phyloP scores from a whole-genome alignment of 495 filamentous ascomycete genomes.

The Margaritispora aquatica region DNA sequence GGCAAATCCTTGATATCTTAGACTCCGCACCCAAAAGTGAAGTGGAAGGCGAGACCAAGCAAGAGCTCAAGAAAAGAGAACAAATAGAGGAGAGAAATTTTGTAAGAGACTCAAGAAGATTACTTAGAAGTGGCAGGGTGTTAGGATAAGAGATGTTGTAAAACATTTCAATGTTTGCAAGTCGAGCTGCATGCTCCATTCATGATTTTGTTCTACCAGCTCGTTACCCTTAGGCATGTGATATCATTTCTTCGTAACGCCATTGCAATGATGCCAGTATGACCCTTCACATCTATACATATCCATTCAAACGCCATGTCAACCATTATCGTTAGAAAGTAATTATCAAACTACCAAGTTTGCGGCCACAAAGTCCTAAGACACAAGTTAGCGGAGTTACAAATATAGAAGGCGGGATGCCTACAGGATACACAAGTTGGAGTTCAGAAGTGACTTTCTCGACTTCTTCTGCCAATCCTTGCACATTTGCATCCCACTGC shows the following conservation, averaged over 20 bases:
- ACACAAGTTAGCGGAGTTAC: not conserved
- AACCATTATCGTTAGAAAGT: not conserved
- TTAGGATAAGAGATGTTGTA: too few relatives aligned
- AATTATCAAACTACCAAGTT: constrained; percentile 32
- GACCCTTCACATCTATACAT: constrained; percentile 17
- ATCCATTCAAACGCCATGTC: constrained; percentile 19
- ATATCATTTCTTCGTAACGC: constrained; percentile 14
- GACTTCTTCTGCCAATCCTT: constrained; percentile 78
- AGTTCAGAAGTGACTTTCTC: constrained; percentile 76
- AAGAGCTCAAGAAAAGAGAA: constrained; percentile 4
- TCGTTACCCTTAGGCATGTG: not conserved
- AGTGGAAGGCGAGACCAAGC: not conserved
- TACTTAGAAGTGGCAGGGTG: not conserved
- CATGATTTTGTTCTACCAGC: constrained; percentile 5
- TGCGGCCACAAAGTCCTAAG: constrained; percentile 44
- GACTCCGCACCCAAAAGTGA: not conserved
- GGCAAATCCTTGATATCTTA: constrained; percentile 6
- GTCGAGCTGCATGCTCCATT: not conserved
- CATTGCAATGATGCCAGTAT: constrained; percentile 16
- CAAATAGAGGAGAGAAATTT: not conserved
- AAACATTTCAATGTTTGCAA: too few relatives aligned
- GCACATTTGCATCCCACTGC: constrained; percentile 85
- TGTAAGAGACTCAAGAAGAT: not conserved
- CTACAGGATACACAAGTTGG: constrained; percentile 62
- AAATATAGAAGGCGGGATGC: not conserved